Base-by-base conservation (phyloP, 176 grass and related monocot genomes). In the Tuctoria greenei region DNA sequence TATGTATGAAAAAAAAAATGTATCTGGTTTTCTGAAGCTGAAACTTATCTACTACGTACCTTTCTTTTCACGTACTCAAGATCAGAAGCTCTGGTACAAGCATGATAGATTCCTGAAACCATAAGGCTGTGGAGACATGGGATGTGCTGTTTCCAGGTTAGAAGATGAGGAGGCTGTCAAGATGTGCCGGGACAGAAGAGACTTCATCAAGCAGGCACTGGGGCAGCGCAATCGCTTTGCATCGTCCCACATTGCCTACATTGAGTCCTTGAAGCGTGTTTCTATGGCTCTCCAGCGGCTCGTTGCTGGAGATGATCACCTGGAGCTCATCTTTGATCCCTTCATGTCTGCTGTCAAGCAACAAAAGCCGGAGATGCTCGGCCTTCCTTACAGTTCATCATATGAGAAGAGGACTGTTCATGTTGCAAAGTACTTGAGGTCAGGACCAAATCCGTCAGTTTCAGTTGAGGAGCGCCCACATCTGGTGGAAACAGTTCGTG, bases 81-180 rank as follows among this genome's bases (percentile, higher is more conserved):
- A 37, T 90, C 72, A 24, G 70, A 70, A 75, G 39, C 39, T 64
- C 47, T 70, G 8, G 8, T 79, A 55, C 46, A 79, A 78, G 66
- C 84, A 93, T 90, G 91, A 99, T 52, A 75, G 62, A 66, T 73
- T 83, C 82, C 76, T 93, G 84, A 90, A 64, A 86, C n/a, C 82
- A 86, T 46, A 84, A 58, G 49, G 14, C 18, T 79, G 68, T 49
- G 79, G 82, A 91, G 85, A 98, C 66, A 99, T 99, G 96, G 96
- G 96, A 99, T 99, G 96, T 80, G 90, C 92, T 72, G 87, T 89
- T 82, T 99, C 96, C 55, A 92, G 87, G 74, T 80, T 95, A 78
- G 87, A 99, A 95, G 96, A 99, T 79, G 89, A 89, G 59, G 96
- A 99, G 79, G 92, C 87, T 82, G 96, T 99, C 41, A 93, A 82